Conservation (phyloP, 2,329 filamentous ascomycete genomes). For the Neospermospora avenae region DNA sequence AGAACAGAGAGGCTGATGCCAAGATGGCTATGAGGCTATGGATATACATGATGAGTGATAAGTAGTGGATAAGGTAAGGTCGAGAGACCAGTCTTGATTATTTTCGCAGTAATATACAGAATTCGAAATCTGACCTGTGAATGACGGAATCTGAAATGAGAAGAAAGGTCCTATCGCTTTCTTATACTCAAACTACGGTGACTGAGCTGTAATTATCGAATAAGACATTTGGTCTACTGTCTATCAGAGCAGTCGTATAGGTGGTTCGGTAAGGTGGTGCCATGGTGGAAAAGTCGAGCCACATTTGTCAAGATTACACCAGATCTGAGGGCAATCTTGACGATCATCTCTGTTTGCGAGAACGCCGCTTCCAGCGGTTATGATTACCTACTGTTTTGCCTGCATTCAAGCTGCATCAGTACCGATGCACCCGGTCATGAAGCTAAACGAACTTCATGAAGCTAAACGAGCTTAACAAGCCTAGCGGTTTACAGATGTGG, state of each 20-base stretch:
- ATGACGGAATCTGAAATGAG: not conserved
- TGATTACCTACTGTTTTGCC: not conserved
- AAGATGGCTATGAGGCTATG: not conserved
- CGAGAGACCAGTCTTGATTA: not conserved
- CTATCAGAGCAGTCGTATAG: too few species aligned
- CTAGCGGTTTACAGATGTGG: too few species aligned
- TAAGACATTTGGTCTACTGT: not conserved
- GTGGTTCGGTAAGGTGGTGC: not conserved
- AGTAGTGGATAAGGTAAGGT: not conserved
- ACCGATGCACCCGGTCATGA: not conserved
- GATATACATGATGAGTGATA: not conserved
- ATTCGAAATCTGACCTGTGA: not conserved
- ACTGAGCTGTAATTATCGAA: not conserved
- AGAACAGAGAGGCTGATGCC: not conserved
- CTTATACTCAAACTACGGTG: not conserved
- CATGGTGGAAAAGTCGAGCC: not conserved
- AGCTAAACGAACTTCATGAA: not conserved
- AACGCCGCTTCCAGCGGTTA: not conserved
- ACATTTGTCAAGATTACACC: not conserved
- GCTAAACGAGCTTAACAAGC: too few species aligned
- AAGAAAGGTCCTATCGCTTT: not conserved
- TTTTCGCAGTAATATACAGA: not conserved
- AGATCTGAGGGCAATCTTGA: slow-evolving; percentile 1
- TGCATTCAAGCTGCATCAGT: not conserved
- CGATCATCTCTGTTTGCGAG: not conserved